Conservation (phyloP, 2,329 filamentous ascomycete species). For the Paracamarosporium sp. region DNA sequence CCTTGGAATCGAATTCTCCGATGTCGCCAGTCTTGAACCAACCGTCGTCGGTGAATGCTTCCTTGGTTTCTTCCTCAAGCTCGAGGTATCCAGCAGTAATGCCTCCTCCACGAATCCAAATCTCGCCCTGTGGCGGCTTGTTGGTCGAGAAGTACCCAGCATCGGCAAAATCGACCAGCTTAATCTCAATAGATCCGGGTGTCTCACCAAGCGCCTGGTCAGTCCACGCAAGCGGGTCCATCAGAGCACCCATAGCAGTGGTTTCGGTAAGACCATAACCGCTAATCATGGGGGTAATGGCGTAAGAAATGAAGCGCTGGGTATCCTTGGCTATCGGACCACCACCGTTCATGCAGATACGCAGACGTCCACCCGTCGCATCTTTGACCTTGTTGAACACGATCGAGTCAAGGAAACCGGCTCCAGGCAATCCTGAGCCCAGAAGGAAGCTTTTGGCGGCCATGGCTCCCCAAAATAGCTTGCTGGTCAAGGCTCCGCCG, state of each 20-base stretch:
- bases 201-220: conserved; percentile 78
- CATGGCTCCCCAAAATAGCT: conserved; percentile 78
- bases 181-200: conserved; percentile 80
- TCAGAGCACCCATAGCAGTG: conserved; percentile 79
- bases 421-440: conserved; percentile 67
- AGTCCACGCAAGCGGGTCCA: conserved; percentile 85
- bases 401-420: conserved; percentile 75
- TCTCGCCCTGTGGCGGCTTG: conserved; percentile 86
- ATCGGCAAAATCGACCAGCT: conserved; percentile 88
- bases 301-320: conserved; percentile 87
- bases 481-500: conserved; percentile 72
- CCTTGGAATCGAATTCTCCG: conserved; percentile 81
- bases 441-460: conserved; percentile 68
- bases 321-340: conserved; percentile 89
- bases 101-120: conserved; percentile 81
- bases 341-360: conserved; percentile 93
- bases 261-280: conserved; percentile 97
- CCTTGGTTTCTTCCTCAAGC: conserved; percentile 82
- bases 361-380: conserved; percentile 84
- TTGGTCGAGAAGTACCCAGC: conserved; percentile 82
- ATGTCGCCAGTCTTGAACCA: conserved; percentile 99
- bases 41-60: conserved; percentile 79
- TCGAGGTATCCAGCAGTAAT: conserved; percentile 83
- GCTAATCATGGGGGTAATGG: conserved; percentile 90
- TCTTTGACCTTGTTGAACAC: conserved; percentile 94